Base-by-base conservation (phyloP, 2,329 filamentous ascomycete genomes). In the Rachicladosporium sp. region DNA sequence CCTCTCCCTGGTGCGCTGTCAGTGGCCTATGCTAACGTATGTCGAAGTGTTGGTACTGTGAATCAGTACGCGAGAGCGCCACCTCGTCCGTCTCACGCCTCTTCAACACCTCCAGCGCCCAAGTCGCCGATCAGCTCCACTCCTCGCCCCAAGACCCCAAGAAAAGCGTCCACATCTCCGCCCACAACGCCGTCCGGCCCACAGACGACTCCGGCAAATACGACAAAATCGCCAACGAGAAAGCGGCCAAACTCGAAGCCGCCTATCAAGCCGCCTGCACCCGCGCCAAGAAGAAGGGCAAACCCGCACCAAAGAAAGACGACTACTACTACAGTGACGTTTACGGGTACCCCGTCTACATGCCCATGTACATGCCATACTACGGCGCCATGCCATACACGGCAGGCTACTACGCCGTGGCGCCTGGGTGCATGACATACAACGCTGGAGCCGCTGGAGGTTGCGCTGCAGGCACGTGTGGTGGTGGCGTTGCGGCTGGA, bases 41-140 rank as follows among this genome's bases (percentile, higher is more conserved):
- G 15, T 19, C 15, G 15, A 19, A 19, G 0, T 88, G 83, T 58
- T 88, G 82, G 82, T 86, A 88, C 57, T 93, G 85, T 60, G 84
- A 91, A 59, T 71, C 77, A 4, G 70, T 79, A 38, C 74, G 80
- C 29, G 65, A 74, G 33, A 62, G 70, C 2, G 68, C 77, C 50
- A 65, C 74, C 2, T 68, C 65, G 8, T 55, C 62, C 2, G 47
- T 72, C 2, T 64, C 62, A 3, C 63, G 61, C 11, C 49, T 67
- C 2, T 61, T 78, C 10, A 63, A 66, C 4, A 27, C 23, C 23
- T 27, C 23, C 23, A 49, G 65, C 5, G 69, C 66, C 1, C 48
- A 61, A 53, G 59, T 37, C 2, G 46, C 48, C 11, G 41, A 49
- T 4, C 33, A 66, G 2, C 60, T 68, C 40, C 40, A 37, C 7